Evolutionary conservation across 192 early-diverging fungal species (phyloP).

Genomic region (Coemansia sp.): DNA sequence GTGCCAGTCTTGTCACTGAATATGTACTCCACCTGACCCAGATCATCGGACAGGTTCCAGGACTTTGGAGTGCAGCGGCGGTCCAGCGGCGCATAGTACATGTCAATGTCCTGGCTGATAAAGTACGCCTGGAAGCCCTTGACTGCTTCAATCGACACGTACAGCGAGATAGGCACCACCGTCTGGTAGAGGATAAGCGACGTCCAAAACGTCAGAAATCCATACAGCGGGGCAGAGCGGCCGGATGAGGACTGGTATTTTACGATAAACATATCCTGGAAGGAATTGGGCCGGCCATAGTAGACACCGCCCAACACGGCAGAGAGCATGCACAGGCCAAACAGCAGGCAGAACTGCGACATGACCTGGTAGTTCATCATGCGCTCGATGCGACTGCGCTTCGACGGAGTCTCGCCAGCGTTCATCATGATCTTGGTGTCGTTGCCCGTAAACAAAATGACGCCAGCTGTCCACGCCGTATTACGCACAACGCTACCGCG

Average conservation of each 20-base stretch:
- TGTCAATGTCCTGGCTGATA: slow-evolving; percentile 84
- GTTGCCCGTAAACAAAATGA: slow-evolving; percentile 84
- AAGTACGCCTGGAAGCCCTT: slow-evolving; percentile 91
- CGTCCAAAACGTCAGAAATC: slow-evolving; percentile 76
- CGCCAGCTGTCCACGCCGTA: slow-evolving; percentile 83
- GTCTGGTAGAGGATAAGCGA: slow-evolving; percentile 91
- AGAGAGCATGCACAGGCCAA: slow-evolving; percentile 68
- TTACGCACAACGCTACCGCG: slow-evolving; percentile 92
- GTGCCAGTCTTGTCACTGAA: slow-evolving; percentile 99
- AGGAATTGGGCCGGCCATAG: slow-evolving; percentile 55
- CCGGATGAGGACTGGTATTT: slow-evolving; percentile 33
- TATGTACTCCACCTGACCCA: slow-evolving; percentile 94
- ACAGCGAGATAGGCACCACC: slow-evolving; percentile 93
- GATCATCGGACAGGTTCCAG: slow-evolving; percentile 92
- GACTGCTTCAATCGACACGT: slow-evolving; percentile 90
- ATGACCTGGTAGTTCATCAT: slow-evolving; percentile 87
- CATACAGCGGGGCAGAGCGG: slow-evolving; percentile 52
- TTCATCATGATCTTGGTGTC: slow-evolving; percentile 99
- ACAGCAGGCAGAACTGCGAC: slow-evolving; percentile 78
- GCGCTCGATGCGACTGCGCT: slow-evolving; percentile 86
- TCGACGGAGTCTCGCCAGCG: slow-evolving; percentile 86
- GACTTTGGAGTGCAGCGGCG: slow-evolving; percentile 76
- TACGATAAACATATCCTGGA: slow-evolving; percentile 50
- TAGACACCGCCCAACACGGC: slow-evolving; percentile 65
- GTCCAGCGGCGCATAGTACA: slow-evolving; percentile 80